phyloP scores from a whole-genome alignment of 768 basidiomycete species.

The Termitomyces titanicus region DNA sequence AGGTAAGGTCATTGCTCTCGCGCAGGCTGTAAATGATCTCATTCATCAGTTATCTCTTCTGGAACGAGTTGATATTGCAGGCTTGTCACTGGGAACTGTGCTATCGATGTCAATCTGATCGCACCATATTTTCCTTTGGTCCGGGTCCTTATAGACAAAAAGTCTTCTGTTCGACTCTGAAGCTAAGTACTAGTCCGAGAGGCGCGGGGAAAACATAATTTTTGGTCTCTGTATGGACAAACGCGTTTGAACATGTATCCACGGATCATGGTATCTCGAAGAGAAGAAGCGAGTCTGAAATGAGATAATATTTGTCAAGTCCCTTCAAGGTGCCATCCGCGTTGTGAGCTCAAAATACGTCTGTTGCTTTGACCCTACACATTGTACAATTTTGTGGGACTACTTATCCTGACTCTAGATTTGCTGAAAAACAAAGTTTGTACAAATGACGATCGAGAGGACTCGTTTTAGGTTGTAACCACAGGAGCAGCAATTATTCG shows the following conservation, averaged over 20 bases:
- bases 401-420: not conserved
- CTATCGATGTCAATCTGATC: conserved; percentile 16
- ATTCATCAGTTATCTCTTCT: conserved; percentile 17
- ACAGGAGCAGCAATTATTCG: too few species aligned
- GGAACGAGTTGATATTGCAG: conserved; percentile 16
- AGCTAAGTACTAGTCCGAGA: not conserved
- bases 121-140: not conserved
- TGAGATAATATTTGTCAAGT: not conserved
- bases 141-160: not conserved
- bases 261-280: conserved; percentile 5
- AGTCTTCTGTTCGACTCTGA: not conserved
- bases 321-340: conserved; percentile 1
- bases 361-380: not conserved
- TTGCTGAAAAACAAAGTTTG: not conserved
- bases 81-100: conserved; percentile 27
- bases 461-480: too few species aligned
- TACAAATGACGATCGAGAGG: not conserved
- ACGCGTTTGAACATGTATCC: conserved; percentile 1
- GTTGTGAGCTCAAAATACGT: not conserved
- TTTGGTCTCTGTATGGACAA: conserved; percentile 2
- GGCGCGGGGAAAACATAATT: not conserved
- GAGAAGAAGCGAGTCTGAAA: not conserved
- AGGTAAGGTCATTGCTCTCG: conserved; percentile 25
- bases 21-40: conserved; percentile 23
- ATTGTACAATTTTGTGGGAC: conserved; percentile 2